Evolutionary conservation across 768 basidiomycete species (phyloP).

Genomic region (Auricularia sp.): DNA sequence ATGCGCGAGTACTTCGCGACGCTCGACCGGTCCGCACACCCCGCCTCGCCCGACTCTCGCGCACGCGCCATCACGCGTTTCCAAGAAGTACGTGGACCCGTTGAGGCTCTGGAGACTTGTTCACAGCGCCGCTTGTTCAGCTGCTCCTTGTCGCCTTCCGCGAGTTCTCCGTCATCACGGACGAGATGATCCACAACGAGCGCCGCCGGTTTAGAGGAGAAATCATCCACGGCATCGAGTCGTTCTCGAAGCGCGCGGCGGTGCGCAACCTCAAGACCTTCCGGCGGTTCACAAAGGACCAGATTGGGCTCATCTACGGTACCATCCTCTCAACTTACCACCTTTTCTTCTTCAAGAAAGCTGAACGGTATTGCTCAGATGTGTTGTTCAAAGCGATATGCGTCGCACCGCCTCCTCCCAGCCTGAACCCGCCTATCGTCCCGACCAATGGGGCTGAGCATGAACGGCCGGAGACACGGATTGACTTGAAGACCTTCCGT

Average conservation of each 20-base stretch:
- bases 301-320: slow-evolving; percentile 85
- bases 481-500: slow-evolving; percentile 76
- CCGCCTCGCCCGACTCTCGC: slow-evolving; percentile 76
- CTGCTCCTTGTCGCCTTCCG: slow-evolving; percentile 93
- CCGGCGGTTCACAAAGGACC: slow-evolving; percentile 77
- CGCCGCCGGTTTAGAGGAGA: slow-evolving; percentile 79
- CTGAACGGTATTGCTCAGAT: slow-evolving; percentile 4
- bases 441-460: slow-evolving; percentile 45
- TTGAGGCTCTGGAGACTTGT: not conserved
- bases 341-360: not conserved
- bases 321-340: slow-evolving; percentile 31
- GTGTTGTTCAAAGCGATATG: slow-evolving; percentile 68
- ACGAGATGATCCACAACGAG: slow-evolving; percentile 84
- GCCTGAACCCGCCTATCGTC: slow-evolving; percentile 38
- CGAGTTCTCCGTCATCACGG: slow-evolving; percentile 93
- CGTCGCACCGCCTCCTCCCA: slow-evolving; percentile 49
- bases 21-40: slow-evolving; percentile 90
- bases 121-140: slow-evolving; percentile 3
- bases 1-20: slow-evolving; percentile 95
- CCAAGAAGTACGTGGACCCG: slow-evolving; percentile 46
- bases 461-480: slow-evolving; percentile 82
- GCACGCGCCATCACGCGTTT: slow-evolving; percentile 92
- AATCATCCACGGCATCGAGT: slow-evolving; percentile 86
- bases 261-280: slow-evolving; percentile 76
- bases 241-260: slow-evolving; percentile 85